Conservation (phyloP, 257 asterid genomes). For the Perilla frutescens region DNA sequence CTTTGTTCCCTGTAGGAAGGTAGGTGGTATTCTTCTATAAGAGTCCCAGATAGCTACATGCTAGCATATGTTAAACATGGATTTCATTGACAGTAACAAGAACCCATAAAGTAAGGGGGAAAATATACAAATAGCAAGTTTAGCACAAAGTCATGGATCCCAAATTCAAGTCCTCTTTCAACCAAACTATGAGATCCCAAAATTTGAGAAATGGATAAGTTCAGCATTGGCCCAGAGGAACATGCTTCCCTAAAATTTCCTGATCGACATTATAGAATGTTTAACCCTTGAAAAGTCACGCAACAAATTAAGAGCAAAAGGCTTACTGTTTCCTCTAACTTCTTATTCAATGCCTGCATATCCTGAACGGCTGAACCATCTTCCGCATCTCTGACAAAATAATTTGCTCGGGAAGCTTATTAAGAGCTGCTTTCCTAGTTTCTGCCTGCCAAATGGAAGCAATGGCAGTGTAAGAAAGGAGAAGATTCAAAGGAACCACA, state of each 20-base stretch:
- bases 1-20: too few species aligned
- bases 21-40: too few species aligned
- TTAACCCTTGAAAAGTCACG: conserved; percentile 1
- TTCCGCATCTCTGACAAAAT: conserved; percentile 80
- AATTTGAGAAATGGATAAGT: not conserved
- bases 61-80: too few species aligned
- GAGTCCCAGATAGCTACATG: too few species aligned
- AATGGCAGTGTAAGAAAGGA: conserved; percentile 8
- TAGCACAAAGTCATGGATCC: not conserved
- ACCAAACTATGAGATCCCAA: conserved; percentile 14
- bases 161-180: conserved; percentile 9
- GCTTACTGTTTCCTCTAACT: conserved; percentile 87
- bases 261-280: not conserved
- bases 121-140: too few species aligned
- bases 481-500: not conserved
- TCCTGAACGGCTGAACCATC: conserved; percentile 95
- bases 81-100: conserved; percentile 1
- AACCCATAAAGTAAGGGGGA: not conserved
- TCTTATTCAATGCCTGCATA: conserved; percentile 85
- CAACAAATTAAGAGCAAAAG: conserved; percentile 20
- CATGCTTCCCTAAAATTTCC: not conserved
- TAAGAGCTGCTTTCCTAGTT: conserved; percentile 65
- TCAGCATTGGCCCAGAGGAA: not conserved
- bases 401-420: conserved; percentile 76
- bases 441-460: conserved; percentile 52